phyloP scores from a whole-genome alignment of 2,329 filamentous ascomycete genomes.

The Exophiala mesophila region DNA sequence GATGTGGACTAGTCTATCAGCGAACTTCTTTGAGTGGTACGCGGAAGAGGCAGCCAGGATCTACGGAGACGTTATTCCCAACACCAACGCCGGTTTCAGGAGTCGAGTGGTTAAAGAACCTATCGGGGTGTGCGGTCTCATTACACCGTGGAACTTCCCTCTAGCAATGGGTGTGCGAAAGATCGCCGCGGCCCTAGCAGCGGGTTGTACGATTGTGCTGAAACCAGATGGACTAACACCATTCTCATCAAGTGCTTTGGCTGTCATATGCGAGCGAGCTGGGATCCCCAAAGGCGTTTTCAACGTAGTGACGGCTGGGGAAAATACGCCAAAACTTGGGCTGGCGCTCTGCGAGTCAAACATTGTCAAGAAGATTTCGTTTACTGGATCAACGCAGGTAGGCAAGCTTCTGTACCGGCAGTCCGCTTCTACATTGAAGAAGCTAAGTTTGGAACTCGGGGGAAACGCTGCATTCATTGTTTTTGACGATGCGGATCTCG shows the following conservation, averaged over 20 bases:
- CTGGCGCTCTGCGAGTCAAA: no score
- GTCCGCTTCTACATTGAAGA: conserved; percentile 34
- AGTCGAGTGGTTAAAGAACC: conserved; percentile 76
- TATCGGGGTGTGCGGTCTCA: conserved; percentile 71
- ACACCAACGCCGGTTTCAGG: conserved; percentile 64
- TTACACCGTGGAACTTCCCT: conserved; percentile 63
- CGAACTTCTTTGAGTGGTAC: conserved; percentile 48
- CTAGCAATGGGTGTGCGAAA: conserved; percentile 50
- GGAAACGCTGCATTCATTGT: conserved; percentile 38
- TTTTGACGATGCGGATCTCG: conserved; percentile 37
- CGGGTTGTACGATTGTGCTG: conserved; percentile 85
- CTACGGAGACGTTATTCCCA: conserved; percentile 51
- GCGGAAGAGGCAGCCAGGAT: conserved; percentile 43
- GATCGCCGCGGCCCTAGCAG: conserved; percentile 63
- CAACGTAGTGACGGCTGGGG: no score
- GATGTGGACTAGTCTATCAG: no score
- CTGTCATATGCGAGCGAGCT: conserved; percentile 80
- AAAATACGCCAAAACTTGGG: no score
- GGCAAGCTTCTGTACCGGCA: conserved; percentile 30
- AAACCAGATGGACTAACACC: conserved; percentile 91
- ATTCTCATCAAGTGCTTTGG: conserved; percentile 79
- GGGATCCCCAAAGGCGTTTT: no score
- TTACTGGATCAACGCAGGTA: conserved; percentile 30
- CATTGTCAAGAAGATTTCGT: conserved; percentile 25
- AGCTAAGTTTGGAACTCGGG: conserved; percentile 39